Conservation (phyloP, 306 rosid genomes). For the Prunus padus region DNA sequence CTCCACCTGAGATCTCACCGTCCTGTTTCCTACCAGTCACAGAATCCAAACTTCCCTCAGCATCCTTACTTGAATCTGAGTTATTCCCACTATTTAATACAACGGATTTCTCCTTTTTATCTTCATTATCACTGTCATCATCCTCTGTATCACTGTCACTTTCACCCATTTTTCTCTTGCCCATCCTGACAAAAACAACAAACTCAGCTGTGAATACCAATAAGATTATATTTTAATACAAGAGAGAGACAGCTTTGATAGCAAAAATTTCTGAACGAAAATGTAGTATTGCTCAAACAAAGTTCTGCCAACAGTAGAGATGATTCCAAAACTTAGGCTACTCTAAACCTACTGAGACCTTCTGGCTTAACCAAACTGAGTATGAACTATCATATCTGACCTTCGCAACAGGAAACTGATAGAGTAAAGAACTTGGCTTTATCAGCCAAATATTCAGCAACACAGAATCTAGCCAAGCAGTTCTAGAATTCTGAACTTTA, state of each 20-base stretch:
- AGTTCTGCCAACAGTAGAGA: not conserved
- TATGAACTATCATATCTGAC: not conserved
- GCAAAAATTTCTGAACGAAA: not conserved
- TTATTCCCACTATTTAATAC: constrained; percentile 47
- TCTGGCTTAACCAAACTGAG: not conserved
- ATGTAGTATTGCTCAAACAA: not conserved
- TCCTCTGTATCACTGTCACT: constrained; percentile 71
- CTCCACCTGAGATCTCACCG: constrained; percentile 46
- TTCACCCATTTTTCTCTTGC: constrained; percentile 64
- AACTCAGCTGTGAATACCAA: constrained; percentile 30
- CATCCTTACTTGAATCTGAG: constrained; percentile 55
- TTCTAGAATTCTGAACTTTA: not conserved
- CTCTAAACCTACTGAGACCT: not conserved
- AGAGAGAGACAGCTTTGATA: not conserved
- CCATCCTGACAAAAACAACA: constrained; percentile 63
- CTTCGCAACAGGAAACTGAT: not conserved
- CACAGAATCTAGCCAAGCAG: not conserved
- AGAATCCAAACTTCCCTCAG: constrained; percentile 60
- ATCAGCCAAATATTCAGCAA: not conserved
- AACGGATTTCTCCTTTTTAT: constrained; percentile 49
- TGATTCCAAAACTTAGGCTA: not conserved
- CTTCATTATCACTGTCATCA: constrained; percentile 40
- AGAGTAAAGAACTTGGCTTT: not conserved
- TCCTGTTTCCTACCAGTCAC: constrained; percentile 56
- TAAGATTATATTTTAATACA: not conserved